phyloP scores from a whole-genome alignment of 768 basidiomycete genomes.

The Solioccasus polychromus region DNA sequence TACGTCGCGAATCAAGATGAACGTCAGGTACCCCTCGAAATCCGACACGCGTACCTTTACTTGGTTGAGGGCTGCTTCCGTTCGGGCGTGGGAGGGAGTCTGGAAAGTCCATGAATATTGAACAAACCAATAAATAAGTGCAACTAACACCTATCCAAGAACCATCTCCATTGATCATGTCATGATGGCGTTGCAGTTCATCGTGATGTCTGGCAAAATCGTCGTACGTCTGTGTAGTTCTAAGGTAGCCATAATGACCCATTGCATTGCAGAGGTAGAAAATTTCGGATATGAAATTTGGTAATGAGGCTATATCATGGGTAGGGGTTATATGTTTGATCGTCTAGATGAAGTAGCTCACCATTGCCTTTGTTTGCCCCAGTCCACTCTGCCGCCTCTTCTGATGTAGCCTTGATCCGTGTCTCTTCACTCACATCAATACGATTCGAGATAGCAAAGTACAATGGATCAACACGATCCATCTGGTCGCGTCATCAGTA shows the following conservation, averaged over 20 bases:
- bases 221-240: slow-evolving; percentile 73
- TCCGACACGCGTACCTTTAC: slow-evolving; percentile 54
- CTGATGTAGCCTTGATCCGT: slow-evolving; percentile 86
- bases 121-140: not conserved
- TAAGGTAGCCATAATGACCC: slow-evolving; percentile 85
- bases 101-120: slow-evolving; percentile 26
- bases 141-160: slow-evolving; percentile 78
- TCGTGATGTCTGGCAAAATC: slow-evolving; percentile 73
- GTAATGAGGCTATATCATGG: slow-evolving; percentile 47
- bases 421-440: slow-evolving; percentile 87
- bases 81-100: slow-evolving; percentile 73
- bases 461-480: slow-evolving; percentile 85
- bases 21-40: not conserved
- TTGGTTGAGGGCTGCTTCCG: slow-evolving; percentile 72
- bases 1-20: slow-evolving; percentile 27
- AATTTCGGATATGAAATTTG: slow-evolving; percentile 94
- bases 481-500: slow-evolving; percentile 48
- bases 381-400: slow-evolving; percentile 78
- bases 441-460: slow-evolving; percentile 68
- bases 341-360: slow-evolving; percentile 18
- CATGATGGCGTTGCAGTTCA: slow-evolving; percentile 74
- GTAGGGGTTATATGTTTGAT: not conserved
- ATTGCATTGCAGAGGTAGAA: slow-evolving; percentile 88
- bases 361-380: slow-evolving; percentile 49
- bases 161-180: slow-evolving; percentile 69